Evolutionary conservation across 441 rosid genomes (phyloP).

Genomic region (Bocquillonia castaneifolia): DNA sequence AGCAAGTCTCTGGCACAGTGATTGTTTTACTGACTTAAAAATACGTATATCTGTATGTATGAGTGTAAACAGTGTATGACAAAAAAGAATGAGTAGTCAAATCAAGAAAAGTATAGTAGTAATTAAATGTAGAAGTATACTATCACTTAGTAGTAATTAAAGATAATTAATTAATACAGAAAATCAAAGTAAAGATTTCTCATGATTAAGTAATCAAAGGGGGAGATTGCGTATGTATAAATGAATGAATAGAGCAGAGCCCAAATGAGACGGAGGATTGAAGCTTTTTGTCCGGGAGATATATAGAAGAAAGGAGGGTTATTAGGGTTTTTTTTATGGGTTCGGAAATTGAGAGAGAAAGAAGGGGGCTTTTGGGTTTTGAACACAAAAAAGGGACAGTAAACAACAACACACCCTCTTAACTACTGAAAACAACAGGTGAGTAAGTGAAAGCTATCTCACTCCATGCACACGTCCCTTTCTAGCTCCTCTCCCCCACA

Average conservation of each 20-base stretch:
- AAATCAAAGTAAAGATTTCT: background rate
- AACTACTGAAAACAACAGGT: conserved; percentile 70
- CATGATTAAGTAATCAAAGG: conserved; percentile 33
- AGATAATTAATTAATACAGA: background rate
- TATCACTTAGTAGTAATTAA: conserved; percentile 15
- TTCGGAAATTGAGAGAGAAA: conserved; percentile 41
- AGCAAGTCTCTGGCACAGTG: conserved; percentile 21
- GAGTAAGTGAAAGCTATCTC: conserved; percentile 62
- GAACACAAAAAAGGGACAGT: conserved; percentile 20
- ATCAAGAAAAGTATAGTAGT: conserved; percentile 30
- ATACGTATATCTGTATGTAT: conserved; percentile 18
- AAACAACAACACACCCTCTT: conserved; percentile 29
- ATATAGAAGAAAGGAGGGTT: conserved; percentile 5
- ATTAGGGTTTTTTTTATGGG: conserved; percentile 28
- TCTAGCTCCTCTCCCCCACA: conserved; percentile 58
- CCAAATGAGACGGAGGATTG: conserved; percentile 25
- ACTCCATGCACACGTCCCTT: conserved; percentile 87
- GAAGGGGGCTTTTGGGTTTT: conserved; percentile 7
- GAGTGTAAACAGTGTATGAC: conserved; percentile 19
- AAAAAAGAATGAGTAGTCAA: conserved; percentile 44
- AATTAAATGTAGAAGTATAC: no score
- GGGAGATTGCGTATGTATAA: no score
- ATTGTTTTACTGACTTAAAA: conserved; percentile 29
- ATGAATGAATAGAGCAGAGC: conserved; percentile 3
- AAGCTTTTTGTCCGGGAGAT: conserved; percentile 37